phyloP scores from a whole-genome alignment of 148 eudicot genomes.

The Suaeda aralocaspica region DNA sequence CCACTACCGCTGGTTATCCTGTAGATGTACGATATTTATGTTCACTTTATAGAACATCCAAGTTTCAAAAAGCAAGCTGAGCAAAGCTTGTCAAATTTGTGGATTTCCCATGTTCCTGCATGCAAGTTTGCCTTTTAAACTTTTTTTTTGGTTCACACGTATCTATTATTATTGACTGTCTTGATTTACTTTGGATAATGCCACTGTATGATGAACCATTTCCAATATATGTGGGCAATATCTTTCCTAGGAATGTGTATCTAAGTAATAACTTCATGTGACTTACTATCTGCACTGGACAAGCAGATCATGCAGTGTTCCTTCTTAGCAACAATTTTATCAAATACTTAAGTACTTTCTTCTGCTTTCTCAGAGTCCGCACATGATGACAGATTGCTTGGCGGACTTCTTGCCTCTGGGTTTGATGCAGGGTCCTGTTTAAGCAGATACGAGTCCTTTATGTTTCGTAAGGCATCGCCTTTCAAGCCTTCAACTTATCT shows the following conservation, averaged over 20 bases:
- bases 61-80: not conserved
- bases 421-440: conserved; percentile 60
- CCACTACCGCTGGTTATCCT: not conserved
- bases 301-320: not conserved
- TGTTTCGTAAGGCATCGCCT: conserved; percentile 46
- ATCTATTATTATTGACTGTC: not conserved
- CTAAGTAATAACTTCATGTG: not conserved
- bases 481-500: conserved; percentile 65
- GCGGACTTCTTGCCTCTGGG: conserved; percentile 54
- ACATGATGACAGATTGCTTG: conserved; percentile 41
- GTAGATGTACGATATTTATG: not conserved
- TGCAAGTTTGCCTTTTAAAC: not conserved
- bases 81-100: not conserved
- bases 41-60: not conserved
- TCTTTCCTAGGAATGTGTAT: not conserved
- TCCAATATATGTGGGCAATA: not conserved
- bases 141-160: not conserved
- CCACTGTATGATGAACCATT: not conserved
- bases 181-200: not conserved
- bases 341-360: not conserved
- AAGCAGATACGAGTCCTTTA: conserved; percentile 65
- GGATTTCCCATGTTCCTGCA: not conserved
- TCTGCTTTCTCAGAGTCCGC: conserved; percentile 20
- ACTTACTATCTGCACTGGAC: not conserved
- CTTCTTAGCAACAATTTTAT: not conserved